These are phyloP conservation scores for Ceratobasidium sp. DNA, from an alignment of 1,284 basidiomycete genomes.

Conservation along the genomic window DNA sequence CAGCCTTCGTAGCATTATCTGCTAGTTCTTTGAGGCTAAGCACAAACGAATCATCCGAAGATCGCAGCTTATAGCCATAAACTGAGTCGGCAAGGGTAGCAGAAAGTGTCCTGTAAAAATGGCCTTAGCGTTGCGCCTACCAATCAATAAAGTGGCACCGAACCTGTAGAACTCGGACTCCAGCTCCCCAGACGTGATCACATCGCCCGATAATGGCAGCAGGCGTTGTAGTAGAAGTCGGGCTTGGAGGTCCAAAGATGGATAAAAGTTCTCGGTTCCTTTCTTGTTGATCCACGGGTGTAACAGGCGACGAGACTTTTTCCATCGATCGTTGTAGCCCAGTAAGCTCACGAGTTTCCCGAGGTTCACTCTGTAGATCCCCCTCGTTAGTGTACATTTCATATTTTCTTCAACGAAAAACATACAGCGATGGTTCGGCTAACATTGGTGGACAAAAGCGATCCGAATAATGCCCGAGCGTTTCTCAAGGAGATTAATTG, in stretches of 20 bases:
- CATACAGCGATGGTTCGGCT: slow-evolving; percentile 42
- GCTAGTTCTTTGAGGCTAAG: not conserved
- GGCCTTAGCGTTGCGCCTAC: not conserved
- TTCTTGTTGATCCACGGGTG: slow-evolving; percentile 51
- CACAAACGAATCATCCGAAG: slow-evolving; percentile 10
- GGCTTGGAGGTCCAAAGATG: slow-evolving; percentile 48
- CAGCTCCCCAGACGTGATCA: not conserved
- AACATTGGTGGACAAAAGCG: slow-evolving; percentile 52
- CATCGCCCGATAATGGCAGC: not conserved
- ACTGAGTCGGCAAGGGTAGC: slow-evolving; percentile 5
- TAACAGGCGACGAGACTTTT: slow-evolving; percentile 50
- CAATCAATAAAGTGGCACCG: not conserved
- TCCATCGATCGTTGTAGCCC: slow-evolving; percentile 48
- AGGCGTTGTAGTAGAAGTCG: not conserved
- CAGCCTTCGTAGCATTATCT: not conserved
- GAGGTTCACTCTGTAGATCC: slow-evolving; percentile 10
- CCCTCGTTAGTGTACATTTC: not conserved
- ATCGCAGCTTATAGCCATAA: slow-evolving; percentile 5
- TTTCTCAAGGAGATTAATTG: slow-evolving; percentile 59
- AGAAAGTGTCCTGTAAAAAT: not conserved
- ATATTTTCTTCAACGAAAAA: not conserved
- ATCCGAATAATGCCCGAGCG: slow-evolving; percentile 59
- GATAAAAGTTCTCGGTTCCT: slow-evolving; percentile 43
- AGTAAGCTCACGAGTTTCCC: not conserved
- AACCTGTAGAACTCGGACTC: slow-evolving; percentile 5